Base-by-base conservation (phyloP, 371 early-diverging fungal genomes). In the Haplosporangium sp. region DNA sequence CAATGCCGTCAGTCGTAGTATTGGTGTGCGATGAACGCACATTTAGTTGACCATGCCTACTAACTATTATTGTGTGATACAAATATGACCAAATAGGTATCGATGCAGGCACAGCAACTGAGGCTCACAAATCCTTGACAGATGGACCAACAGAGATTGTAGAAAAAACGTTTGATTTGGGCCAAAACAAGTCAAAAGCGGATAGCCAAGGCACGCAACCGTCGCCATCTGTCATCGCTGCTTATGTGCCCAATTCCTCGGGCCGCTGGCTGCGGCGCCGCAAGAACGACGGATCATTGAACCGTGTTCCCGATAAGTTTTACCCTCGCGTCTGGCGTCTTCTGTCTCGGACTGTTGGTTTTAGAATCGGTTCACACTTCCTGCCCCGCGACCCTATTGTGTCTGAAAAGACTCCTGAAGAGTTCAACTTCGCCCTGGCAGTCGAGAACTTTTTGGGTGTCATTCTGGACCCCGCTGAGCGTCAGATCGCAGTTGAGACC, bases 221-320 rank as follows among this genome's bases (percentile, higher is more conserved):
- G 18, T 84, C 81, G n/a, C 68, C 75, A 0, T 66, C 80, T 0
- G 82, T 83, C 36, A 81, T 85, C 18, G 73, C 80, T 2, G 79
- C 80, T 21, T 75, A 89, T 69, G 92, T 90, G 9, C 91, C 90
- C 36, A 85, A 85, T 21, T 84, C 89, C 0, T 70, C 84, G 51
- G 95, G 95, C 16, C 83, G 90, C 29, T 95, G 95, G 95, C 73
- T 95, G 47, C 85, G 94, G 47, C 87, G 90, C 12, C 86, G 93
- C 69, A 88, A 88, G 83, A 94, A 94, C 61, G 95, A 96, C 73
- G 96, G 96, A 20, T 91, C 96, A 5, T 79, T 96, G 29, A 94
- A 94, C 75, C 88, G 95, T 42, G 93, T 91, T 5, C 95, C 95
- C 13, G 73, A 81, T 6, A 85, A 89, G 50, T 96, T 96, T 73